Base-by-base conservation (phyloP, 2,329 filamentous ascomycete species). In the Polychaeton citri region DNA sequence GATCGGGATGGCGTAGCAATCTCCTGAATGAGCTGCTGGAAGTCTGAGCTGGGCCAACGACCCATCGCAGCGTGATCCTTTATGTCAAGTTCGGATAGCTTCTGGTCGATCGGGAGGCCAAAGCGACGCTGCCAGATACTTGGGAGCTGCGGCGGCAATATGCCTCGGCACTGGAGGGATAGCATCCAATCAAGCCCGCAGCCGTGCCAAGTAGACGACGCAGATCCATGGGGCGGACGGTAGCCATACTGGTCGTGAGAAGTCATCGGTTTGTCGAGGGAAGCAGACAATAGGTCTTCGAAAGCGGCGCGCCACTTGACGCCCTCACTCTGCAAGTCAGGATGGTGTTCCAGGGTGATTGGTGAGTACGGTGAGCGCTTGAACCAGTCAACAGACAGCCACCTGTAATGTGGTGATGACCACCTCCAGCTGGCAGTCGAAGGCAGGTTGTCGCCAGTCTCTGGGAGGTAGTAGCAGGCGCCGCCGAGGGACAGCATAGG, bases 251-350 rank as follows among this genome's bases (percentile, higher is more conserved):
- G 40, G 31, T 49, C 42, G 3, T 30, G 32, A 2, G 47, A 47
- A 1, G 34, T 36, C 49, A 55, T 52, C 2, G 51, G 50, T 40
- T 54, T 57, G 32, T 52, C 55, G 2, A 58, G 40, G 3, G 51
- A 57, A 2, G 69, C 56, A 33, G 62, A 62, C 12, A 76, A 44
- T 7, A 77, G 60, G 44, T 78, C 73, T 45, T 76, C 71, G 44
- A 74, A 76, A 0, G 73, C 72, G 34, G 68, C 65, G 12, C 68
- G 62, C 71, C 72, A 75, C 20, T 61, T 60, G 33, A 57, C 44
- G 43, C 60, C 53, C 31, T 52, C 42, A 51, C 57, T 19, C 2
- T 37, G 34, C 46, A 61, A 33, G 41, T 52, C 24, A 28, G 56
- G 50, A 40, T 69, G 57, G n/a, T 59, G 53, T 44, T 74, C 71